phyloP scores from a whole-genome alignment of 768 basidiomycete species.

The Hydnomerulius pinastri region DNA sequence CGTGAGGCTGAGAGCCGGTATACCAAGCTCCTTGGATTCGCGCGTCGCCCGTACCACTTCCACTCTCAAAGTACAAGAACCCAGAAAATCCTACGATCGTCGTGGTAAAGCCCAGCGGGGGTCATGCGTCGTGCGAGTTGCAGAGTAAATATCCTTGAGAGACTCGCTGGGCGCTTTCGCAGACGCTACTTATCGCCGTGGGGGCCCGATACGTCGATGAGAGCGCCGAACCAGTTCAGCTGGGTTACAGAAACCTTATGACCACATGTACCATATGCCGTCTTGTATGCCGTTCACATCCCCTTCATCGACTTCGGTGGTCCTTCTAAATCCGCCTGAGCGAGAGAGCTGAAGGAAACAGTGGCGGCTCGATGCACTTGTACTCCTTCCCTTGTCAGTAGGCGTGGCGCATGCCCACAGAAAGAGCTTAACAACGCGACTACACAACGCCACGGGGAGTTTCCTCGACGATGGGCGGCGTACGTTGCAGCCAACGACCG shows the following conservation, averaged over 20 bases:
- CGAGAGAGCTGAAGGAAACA: not conserved
- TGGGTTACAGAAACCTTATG: not conserved
- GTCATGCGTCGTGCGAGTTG: too few relatives aligned
- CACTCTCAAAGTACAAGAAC: too few relatives aligned
- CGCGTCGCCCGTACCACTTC: too few relatives aligned
- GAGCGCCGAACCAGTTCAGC: not conserved
- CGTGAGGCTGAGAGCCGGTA: too few relatives aligned
- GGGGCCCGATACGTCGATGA: too few relatives aligned
- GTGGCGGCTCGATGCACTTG: not conserved
- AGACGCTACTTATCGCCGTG: too few relatives aligned
- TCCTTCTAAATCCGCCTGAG: not conserved
- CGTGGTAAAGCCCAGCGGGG: too few relatives aligned
- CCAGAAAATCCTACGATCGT: too few relatives aligned
- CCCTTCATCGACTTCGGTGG: not conserved
- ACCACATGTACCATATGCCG: not conserved
- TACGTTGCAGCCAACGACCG: not conserved
- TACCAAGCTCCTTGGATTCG: too few relatives aligned
- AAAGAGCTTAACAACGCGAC: not conserved
- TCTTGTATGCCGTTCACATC: conserved; percentile 5
- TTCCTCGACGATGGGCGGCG: not conserved
- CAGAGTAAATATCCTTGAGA: too few relatives aligned
- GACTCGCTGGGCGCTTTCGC: too few relatives aligned
- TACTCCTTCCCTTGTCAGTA: not conserved
- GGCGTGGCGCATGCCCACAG: not conserved
- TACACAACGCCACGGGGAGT: not conserved